Evolutionary conservation across 495 filamentous ascomycete species (phyloP), one percentile per base, ranked within the genome.

Genomic region (Aspergillus leporis): DNA sequence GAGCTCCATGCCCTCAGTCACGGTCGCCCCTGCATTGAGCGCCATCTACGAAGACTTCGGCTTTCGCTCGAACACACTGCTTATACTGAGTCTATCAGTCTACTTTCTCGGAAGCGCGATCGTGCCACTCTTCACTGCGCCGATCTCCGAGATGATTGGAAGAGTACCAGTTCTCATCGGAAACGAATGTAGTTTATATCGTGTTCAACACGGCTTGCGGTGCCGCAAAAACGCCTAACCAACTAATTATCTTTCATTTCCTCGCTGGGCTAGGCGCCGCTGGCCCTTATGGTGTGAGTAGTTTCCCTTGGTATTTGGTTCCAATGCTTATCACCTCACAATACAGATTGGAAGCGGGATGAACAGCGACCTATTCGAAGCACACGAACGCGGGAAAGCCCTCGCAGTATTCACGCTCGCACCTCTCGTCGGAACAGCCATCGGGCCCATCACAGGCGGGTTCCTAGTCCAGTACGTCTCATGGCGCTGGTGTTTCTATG

Each of bases 21-120:
- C 91, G 74, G 77, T 90, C 4, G 85, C 87, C 2, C 89, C 89
- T 0, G 83, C 83, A 0, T 67, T 89, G 8, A 60, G 60, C 12
- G 59, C 70, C 0, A 81, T 89, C 30, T 65, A 72, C 32, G 38
- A 58, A 7, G 87, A 90, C 16, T 76, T 91, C 23, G 59, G 78
- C 22, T 85, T 89, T 34, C 75, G 72, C 8, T 51, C 47, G 18
- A 48, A 66, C 52, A 66, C 52, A 67, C 71, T 82, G 57, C 67
- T 72, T 10, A 70, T 80, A 14, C 67, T 90, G 46, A 77, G 77
- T 0, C 60, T 85, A 28, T 83, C 81, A 1, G 76, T 78, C 12
- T 83, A 75, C 61, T 60, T 84, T n/a, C 70, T 85, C 0, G 80
- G 69, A 1, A 73, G 70, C 31, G 78, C 70, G 13, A 53, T 81